Evolutionary conservation across 345 rosid species (phyloP), one percentile per base, ranked within the genome.

Genomic region (Luvunga scandens): DNA sequence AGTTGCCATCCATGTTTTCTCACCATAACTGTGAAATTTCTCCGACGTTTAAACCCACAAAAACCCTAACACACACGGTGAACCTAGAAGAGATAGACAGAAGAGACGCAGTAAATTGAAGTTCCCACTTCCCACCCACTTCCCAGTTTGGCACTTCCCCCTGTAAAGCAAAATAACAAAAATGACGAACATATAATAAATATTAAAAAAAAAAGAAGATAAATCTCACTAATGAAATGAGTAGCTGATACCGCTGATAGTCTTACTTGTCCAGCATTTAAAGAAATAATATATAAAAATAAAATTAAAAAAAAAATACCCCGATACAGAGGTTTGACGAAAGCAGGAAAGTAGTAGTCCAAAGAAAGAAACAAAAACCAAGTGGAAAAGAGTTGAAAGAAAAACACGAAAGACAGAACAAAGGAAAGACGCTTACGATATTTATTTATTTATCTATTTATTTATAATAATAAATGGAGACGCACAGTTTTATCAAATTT

Each of bases 1-100:
- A 95, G 89, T 79, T 95, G 95, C 99, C 98, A 95, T 71, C 99
- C 99, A 85, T 95, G 98, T 83, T 91, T 93, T 85, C 99, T 91
- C 91, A 84, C 95, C 99, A 95, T 93, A 62, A 53, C 91, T 88
- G 28, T 78, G 33, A 66, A 60, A 67, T 65, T 57, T 75, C 74
- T 63, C 79, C 76, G 72, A 76, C 73, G 65, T 45, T 28, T 78
- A 82, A 76, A 71, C 66, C 78, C 63, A 73, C 69, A 45, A 45
- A 45, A 63, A 70, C 31, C 39, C 74, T 48, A 27, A 45, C 6
- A 27, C 73, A n/a, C 22, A 69, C 57, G 18, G 25, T 18, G 42
- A 71, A 71, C 9, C 61, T 9, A 19, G 36, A 71, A 59, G 55
- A 28, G 25, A 22, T 0, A 50, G 56, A 18, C 21, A 68, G 55